phyloP scores from a whole-genome alignment of 2,329 filamentous ascomycete species.

The Colletotrichum australisinense region DNA sequence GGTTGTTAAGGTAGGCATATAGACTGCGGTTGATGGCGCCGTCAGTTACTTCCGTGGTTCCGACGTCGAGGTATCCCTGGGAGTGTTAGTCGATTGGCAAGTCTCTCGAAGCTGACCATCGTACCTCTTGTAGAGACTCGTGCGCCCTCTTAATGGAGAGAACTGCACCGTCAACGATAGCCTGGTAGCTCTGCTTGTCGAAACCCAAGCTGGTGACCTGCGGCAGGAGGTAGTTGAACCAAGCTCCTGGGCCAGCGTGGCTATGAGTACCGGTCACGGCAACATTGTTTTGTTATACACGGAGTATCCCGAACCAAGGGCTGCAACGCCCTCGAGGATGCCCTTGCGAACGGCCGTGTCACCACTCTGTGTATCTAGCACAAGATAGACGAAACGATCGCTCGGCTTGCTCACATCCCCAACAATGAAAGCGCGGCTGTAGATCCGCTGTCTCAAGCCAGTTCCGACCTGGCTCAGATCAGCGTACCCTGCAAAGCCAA shows the following conservation, averaged over 20 bases:
- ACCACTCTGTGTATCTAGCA: slow-evolving; percentile 87
- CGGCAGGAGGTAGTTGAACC: slow-evolving; percentile 93
- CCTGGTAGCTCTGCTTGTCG: slow-evolving; percentile 85
- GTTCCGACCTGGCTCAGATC: slow-evolving; percentile 84
- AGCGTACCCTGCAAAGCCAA: slow-evolving; percentile 94
- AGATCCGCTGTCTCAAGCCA: slow-evolving; percentile 87
- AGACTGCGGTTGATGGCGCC: slow-evolving; percentile 91
- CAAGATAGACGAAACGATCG: slow-evolving; percentile 86
- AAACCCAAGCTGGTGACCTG: slow-evolving; percentile 92
- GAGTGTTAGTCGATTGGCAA: slow-evolving; percentile 28
- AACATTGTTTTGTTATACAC: slow-evolving; percentile 84
- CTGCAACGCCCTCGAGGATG: slow-evolving; percentile 80
- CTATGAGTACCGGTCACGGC: slow-evolving; percentile 94
- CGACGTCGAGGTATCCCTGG: slow-evolving; percentile 76
- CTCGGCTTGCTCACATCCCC: slow-evolving; percentile 73
- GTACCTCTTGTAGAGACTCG: slow-evolving; percentile 68
- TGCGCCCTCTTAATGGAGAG: slow-evolving; percentile 87
- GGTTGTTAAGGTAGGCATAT: slow-evolving; percentile 89
- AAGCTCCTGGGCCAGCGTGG: slow-evolving; percentile 90
- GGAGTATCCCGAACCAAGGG: slow-evolving; percentile 77
- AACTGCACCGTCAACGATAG: slow-evolving; percentile 88
- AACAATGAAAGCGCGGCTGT: slow-evolving; percentile 90
- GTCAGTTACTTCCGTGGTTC: slow-evolving; percentile 75
- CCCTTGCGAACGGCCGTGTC: slow-evolving; percentile 90
- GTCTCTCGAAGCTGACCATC: slow-evolving; percentile 19